phyloP scores from a whole-genome alignment of 2,329 filamentous ascomycete genomes.

The Phyllosticta paracitricarpa region DNA sequence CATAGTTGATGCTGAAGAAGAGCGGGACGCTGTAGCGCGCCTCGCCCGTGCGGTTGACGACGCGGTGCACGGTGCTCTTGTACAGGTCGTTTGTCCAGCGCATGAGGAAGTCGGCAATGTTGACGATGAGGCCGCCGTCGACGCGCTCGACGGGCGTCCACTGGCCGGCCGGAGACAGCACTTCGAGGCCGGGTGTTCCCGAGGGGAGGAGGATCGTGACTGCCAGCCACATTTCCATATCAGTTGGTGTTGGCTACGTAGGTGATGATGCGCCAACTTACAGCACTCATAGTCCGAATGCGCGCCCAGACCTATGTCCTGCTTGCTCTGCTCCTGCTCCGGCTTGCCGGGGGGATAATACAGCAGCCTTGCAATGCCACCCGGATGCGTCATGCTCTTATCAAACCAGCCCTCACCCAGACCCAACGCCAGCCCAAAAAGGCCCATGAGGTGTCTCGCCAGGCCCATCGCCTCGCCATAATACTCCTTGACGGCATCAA shows the following conservation, averaged over 20 bases:
- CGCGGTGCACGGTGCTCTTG: slow-evolving; percentile 41
- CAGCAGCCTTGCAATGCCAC: slow-evolving; percentile 30
- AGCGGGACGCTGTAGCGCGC: slow-evolving; percentile 39
- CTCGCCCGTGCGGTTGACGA: slow-evolving; percentile 30
- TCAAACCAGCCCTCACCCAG: slow-evolving; percentile 32
- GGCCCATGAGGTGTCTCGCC: slow-evolving; percentile 30
- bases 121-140: slow-evolving; percentile 40
- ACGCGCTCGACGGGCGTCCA: slow-evolving; percentile 29
- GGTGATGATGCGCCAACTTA: background rate
- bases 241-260: no score
- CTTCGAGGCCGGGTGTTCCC: slow-evolving; percentile 22
- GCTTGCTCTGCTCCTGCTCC: slow-evolving; percentile 5
- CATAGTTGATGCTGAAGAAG: slow-evolving; percentile 37
- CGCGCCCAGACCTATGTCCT: slow-evolving; percentile 8
- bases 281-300: slow-evolving; percentile 12
- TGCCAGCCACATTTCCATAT: background rate
- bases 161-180: slow-evolving; percentile 21
- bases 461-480: slow-evolving; percentile 29
- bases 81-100: slow-evolving; percentile 42
- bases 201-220: slow-evolving; percentile 24
- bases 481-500: slow-evolving; percentile 27
- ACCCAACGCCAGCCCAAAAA: slow-evolving; percentile 31
- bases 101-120: slow-evolving; percentile 43
- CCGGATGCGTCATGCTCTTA: slow-evolving; percentile 30
- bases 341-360: slow-evolving; percentile 28